Percentiles rank a stretch among this genome's conserved stretches.
Evolutionary conservation across 2,329 filamentous ascomycete species (phyloP).

Genomic region (Trichoderma polysporum): DNA sequence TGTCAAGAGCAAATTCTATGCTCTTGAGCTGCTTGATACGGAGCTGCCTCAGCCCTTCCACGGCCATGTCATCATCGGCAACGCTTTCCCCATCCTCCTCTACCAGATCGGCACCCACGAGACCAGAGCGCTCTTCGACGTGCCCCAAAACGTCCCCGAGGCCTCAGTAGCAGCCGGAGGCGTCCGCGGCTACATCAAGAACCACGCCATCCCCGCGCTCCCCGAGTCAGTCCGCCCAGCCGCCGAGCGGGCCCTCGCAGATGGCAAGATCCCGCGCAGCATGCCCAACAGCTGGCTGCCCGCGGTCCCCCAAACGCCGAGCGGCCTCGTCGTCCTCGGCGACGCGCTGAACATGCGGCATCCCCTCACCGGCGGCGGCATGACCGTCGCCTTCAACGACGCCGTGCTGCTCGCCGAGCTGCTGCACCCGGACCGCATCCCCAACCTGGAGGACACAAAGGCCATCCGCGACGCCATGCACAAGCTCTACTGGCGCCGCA

Average conservation of each 20-base stretch:
- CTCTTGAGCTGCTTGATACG: conserved; percentile 86
- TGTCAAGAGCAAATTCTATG: conserved; percentile 87
- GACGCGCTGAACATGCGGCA: conserved; percentile 99
- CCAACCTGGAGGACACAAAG: conserved; percentile 64
- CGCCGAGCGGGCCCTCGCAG: conserved; percentile 73
- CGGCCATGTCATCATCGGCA: conserved; percentile 84
- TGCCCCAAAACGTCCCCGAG: conserved; percentile 73
- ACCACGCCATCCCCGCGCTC: conserved; percentile 75
- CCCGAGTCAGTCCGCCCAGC: conserved; percentile 70
- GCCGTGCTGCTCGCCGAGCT: conserved; percentile 74
- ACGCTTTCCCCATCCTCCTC: conserved; percentile 74
- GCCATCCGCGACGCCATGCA: conserved; percentile 68
- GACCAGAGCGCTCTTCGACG: conserved; percentile 85
- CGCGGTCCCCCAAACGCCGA: conserved; percentile 57
- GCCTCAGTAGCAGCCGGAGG: conserved; percentile 75
- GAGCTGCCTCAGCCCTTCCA: conserved; percentile 71
- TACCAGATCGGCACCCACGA: conserved; percentile 98
- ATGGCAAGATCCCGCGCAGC: conserved; percentile 70
- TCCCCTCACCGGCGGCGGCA: conserved; percentile 92
- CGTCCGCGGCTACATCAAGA: conserved; percentile 78
- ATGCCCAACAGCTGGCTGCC: conserved; percentile 98
- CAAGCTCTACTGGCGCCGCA: conserved; percentile 83
- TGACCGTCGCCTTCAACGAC: conserved; percentile 97
- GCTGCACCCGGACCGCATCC: conserved; percentile 67
- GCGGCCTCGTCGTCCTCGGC: conserved; percentile 77